phyloP scores from a whole-genome alignment of 78 protist species.

The Corallochytrium limacisporum region DNA sequence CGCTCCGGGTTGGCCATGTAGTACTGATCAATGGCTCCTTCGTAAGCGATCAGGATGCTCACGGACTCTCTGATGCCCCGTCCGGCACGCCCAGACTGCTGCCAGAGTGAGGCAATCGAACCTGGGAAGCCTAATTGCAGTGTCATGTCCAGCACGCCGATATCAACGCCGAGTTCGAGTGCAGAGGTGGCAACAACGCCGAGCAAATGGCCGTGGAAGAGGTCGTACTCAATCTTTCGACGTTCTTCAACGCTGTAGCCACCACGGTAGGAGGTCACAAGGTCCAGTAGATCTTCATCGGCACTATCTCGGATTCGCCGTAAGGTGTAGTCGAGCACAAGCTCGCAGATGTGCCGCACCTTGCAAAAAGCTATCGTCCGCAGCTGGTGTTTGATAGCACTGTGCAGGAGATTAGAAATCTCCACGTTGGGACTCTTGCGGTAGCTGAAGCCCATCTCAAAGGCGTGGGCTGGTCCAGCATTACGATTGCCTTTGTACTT shows the following conservation, averaged over 20 bases:
- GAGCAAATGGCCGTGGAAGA: constrained; percentile 22
- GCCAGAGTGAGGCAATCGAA: constrained; percentile 1
- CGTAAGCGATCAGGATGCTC: neutral
- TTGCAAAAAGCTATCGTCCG: constrained; percentile 25
- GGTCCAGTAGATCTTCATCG: neutral
- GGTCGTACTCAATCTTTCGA: constrained; percentile 22
- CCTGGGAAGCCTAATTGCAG: constrained; percentile 31
- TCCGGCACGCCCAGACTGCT: constrained; percentile 19
- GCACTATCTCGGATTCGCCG: neutral
- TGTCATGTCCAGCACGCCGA: constrained; percentile 23
- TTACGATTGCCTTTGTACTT: no score
- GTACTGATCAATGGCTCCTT: neutral
- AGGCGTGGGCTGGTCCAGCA: no score
- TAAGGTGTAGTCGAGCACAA: constrained; percentile 16
- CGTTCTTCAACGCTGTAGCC: constrained; percentile 22
- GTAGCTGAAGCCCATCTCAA: no score
- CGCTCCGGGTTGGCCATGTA: neutral
- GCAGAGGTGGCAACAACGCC: constrained; percentile 40
- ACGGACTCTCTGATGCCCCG: neutral
- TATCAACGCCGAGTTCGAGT: constrained; percentile 42
- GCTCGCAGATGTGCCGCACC: constrained; percentile 23
- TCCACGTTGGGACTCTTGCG: no score
- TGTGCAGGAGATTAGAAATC: no score
- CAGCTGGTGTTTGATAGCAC: constrained; percentile 7
- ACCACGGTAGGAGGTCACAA: constrained; percentile 21